These are phyloP conservation scores for Capsicum pubescens DNA, from an alignment of 257 asterid genomes.

Conservation along the genomic window DNA sequence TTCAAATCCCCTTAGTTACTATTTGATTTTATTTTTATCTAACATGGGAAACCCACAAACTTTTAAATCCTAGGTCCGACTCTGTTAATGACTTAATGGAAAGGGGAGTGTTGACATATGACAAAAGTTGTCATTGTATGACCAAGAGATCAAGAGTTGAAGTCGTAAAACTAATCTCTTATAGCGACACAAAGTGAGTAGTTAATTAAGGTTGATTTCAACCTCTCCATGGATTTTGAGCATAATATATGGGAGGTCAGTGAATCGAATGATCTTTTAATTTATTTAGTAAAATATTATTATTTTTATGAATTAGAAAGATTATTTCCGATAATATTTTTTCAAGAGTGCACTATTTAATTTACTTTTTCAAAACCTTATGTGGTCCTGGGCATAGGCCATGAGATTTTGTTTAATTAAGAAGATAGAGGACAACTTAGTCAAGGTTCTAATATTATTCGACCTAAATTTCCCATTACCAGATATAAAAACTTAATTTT, in stretches of 20 bases:
- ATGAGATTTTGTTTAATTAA: background rate
- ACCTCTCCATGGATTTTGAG: background rate
- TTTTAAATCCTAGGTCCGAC: no score
- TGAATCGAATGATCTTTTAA: background rate
- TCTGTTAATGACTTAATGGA: no score
- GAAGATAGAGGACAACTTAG: background rate
- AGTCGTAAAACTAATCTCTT: background rate
- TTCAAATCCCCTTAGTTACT: no score
- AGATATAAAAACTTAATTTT: background rate
- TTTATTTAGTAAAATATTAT: background rate
- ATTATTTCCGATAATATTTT: background rate
- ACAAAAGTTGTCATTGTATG: background rate
- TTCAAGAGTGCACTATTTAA: background rate
- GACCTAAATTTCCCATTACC: conserved; percentile 11
- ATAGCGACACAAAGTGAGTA: accelerated
- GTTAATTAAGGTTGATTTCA: background rate
- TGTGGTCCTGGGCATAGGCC: background rate
- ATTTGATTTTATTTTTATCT: no score
- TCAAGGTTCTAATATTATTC: background rate
- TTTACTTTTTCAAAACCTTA: background rate
- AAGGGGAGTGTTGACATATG: background rate
- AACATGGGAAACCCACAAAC: no score
- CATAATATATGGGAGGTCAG: background rate
- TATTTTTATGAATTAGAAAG: no score
- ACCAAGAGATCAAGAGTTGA: background rate